phyloP scores from a whole-genome alignment of 345 rosid genomes.

The Bretschneidera sinensis region DNA sequence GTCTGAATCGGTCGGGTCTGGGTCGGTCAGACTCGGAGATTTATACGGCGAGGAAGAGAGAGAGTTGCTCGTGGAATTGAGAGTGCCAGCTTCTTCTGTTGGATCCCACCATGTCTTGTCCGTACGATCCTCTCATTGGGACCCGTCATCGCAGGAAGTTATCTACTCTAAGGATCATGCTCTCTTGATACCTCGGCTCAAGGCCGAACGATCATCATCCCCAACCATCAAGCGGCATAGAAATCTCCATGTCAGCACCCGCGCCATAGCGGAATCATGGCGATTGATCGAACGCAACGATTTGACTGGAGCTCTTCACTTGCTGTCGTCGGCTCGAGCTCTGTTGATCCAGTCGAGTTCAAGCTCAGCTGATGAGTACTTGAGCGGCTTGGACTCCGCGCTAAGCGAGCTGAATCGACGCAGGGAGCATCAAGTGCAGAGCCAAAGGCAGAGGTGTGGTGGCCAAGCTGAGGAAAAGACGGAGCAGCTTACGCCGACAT shows the following conservation, averaged over 20 bases:
- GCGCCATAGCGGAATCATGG: constrained; percentile 73
- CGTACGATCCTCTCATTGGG: constrained; percentile 59
- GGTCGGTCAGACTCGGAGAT: constrained; percentile 63
- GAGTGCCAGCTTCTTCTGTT: constrained; percentile 33
- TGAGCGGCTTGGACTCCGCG: constrained; percentile 62
- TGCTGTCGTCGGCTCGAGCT: constrained; percentile 72
- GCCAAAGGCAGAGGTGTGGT: constrained; percentile 13
- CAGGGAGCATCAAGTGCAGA: constrained; percentile 25
- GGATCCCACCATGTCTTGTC: constrained; percentile 58
- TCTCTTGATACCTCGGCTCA: constrained; percentile 42
- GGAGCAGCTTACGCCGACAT: constrained; percentile 79
- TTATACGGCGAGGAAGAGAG: constrained; percentile 67
- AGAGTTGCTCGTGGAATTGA: constrained; percentile 63
- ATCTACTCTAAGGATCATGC: constrained; percentile 41
- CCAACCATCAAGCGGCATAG: constrained; percentile 54
- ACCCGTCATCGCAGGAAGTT: constrained; percentile 46
- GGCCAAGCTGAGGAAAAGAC: constrained; percentile 32
- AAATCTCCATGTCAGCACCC: constrained; percentile 62
- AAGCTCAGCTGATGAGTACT: constrained; percentile 36
- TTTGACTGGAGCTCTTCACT: constrained; percentile 49
- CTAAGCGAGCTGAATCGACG: constrained; percentile 47
- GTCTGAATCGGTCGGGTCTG: constrained; percentile 46
- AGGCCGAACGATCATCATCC: constrained; percentile 42
- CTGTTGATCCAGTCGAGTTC: constrained; percentile 46
- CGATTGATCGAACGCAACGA: constrained; percentile 50